phyloP scores from a whole-genome alignment of 495 filamentous ascomycete species.

The Aspergillus steynii region DNA sequence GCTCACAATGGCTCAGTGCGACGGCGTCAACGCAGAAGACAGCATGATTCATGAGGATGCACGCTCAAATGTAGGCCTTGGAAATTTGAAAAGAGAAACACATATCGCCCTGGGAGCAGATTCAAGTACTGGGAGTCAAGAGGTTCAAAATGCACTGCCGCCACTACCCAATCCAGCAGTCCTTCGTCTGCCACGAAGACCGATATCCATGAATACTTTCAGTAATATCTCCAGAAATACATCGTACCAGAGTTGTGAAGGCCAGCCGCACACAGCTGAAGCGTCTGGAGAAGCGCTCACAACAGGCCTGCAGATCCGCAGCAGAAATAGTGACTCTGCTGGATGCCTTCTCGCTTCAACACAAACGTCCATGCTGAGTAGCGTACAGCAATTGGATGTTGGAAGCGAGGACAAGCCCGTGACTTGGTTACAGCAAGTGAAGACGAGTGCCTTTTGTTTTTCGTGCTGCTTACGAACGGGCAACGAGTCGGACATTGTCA shows the following conservation, averaged over 20 bases:
- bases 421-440: conserved; percentile 12
- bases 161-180: not conserved
- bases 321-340: not conserved
- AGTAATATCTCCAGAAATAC: not conserved
- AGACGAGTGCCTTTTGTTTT: conserved; percentile 16
- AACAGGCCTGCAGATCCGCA: not conserved
- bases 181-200: not conserved
- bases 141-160: not conserved
- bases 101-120: not conserved
- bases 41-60: not conserved
- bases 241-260: not conserved
- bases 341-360: not conserved
- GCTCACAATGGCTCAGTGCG: conserved; percentile 22
- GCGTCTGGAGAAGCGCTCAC: not conserved
- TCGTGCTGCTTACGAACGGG: conserved; percentile 18
- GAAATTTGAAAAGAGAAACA: not conserved
- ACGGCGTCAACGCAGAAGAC: conserved; percentile 2
- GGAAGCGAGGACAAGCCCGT: not conserved
- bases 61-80: not conserved
- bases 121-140: not conserved
- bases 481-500: conserved; percentile 10
- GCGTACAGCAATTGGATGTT: not conserved
- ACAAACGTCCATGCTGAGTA: not conserved
- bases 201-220: not conserved
- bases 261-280: not conserved